Conservation (phyloP, 208 protist genomes). For the Leishmania guyanensis region DNA sequence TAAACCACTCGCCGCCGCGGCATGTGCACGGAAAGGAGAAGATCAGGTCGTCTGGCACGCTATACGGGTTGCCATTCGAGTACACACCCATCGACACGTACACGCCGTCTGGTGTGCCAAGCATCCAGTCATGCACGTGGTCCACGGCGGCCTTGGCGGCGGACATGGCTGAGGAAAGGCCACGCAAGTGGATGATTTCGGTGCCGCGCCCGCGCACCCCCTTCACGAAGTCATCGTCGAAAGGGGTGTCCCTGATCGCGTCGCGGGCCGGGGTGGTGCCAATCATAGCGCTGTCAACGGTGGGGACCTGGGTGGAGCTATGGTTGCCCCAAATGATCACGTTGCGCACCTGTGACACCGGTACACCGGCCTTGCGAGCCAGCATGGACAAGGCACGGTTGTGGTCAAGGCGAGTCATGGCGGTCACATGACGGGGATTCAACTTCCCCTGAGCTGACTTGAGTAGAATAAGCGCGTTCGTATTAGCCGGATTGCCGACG, state of each 20-base stretch:
- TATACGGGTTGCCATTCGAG: constrained; percentile 92
- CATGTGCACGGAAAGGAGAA: constrained; percentile 95
- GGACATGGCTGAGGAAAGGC: constrained; percentile 93
- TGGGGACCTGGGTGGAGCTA: constrained; percentile 92
- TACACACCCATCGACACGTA: constrained; percentile 94
- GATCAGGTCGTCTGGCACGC: constrained; percentile 88
- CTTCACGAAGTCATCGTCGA: constrained; percentile 77
- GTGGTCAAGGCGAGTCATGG: constrained; percentile 97
- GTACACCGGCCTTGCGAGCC: constrained; percentile 63
- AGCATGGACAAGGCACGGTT: constrained; percentile 93
- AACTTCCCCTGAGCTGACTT: constrained; percentile 64
- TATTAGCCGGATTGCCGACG: constrained; percentile 98
- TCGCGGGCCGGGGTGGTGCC: constrained; percentile 49
- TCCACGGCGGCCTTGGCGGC: constrained; percentile 85
- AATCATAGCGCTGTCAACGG: constrained; percentile 82
- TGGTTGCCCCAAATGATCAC: constrained; percentile 98
- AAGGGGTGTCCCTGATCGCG: constrained; percentile 75
- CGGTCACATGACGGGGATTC: constrained; percentile 91
- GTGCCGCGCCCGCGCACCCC: constrained; percentile 92
- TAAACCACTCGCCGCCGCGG: constrained; percentile 78
- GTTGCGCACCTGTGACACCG: constrained; percentile 83
- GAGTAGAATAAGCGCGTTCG: constrained; percentile 96
- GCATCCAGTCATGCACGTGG: constrained; percentile 76
- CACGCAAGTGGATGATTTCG: constrained; percentile 89
- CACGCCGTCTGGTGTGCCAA: constrained; percentile 56